A percentile compares a stretch with the other conserved stretches of the same genome.
Conservation (phyloP, 2,329 filamentous ascomycete species). For the Conoideocrella luteorostrata region DNA sequence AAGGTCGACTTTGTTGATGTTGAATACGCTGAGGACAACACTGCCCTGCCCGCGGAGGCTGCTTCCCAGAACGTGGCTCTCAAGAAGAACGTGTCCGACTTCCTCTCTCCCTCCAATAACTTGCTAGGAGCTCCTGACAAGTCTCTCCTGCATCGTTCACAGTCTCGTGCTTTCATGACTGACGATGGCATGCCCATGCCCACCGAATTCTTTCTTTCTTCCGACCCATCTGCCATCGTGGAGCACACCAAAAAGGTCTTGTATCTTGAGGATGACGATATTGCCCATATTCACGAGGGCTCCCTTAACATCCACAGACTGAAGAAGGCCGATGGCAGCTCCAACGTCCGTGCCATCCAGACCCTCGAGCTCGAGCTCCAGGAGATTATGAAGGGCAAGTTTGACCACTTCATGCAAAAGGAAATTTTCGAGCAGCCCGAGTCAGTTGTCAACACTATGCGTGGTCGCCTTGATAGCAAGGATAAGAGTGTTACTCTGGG, state of each 20-base stretch:
- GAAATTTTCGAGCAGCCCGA: slow-evolving; percentile 99
- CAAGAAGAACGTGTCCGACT: slow-evolving; percentile 73
- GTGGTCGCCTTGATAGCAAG: slow-evolving; percentile 87
- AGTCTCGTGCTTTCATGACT: slow-evolving; percentile 97
- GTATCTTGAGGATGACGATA: slow-evolving; percentile 98
- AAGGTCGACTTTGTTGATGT: slow-evolving; percentile 99
- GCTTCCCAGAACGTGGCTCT: slow-evolving; percentile 94
- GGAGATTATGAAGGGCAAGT: slow-evolving; percentile 99
- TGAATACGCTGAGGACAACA: slow-evolving; percentile 84
- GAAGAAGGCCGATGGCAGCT: slow-evolving; percentile 92
- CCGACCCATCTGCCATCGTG: slow-evolving; percentile 94
- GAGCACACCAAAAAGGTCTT: slow-evolving; percentile 99
- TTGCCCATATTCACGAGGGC: slow-evolving; percentile 98
- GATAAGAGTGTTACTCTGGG: slow-evolving; percentile 96
- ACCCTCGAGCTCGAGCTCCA: slow-evolving; percentile 97
- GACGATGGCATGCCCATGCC: slow-evolving; percentile 97
- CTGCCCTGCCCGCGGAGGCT: slow-evolving; percentile 80
- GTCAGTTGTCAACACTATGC: slow-evolving; percentile 99
- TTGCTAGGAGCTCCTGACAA: slow-evolving; percentile 91
- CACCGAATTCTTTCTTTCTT: slow-evolving; percentile 98
- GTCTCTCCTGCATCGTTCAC: slow-evolving; percentile 94
- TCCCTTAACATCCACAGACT: slow-evolving; percentile 98
- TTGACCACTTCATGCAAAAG: slow-evolving; percentile 99
- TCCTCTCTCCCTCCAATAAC: slow-evolving; percentile 54
- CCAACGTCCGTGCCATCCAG: slow-evolving; percentile 96